Evolutionary conservation across 169 alveolate genomes (phyloP).

Genomic region (Plasmodium adleri): DNA sequence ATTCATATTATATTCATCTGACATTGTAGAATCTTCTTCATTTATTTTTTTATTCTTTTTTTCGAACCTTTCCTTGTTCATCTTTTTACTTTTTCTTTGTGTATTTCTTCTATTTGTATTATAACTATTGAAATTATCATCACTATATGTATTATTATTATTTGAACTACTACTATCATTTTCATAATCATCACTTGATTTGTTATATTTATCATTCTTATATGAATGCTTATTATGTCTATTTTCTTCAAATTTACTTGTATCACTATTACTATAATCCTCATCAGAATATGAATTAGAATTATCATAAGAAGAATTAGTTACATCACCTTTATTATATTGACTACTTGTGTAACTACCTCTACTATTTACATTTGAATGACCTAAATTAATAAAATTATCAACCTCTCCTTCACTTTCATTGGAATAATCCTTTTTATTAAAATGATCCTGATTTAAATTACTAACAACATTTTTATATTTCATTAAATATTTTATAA

Average conservation of each 20-base stretch:
- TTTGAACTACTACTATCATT: neutral
- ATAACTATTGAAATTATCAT: neutral
- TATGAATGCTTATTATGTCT: neutral
- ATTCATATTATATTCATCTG: conserved; percentile 17
- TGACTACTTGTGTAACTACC: too few species aligned
- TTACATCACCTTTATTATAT: too few species aligned
- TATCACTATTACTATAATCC: neutral
- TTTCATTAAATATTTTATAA: conserved; percentile 52
- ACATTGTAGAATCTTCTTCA: neutral
- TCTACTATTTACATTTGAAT: neutral
- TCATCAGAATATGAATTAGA: neutral
- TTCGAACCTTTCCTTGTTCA: neutral
- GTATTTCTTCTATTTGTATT: neutral
- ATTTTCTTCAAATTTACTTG: neutral
- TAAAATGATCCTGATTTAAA: conserved; percentile 34
- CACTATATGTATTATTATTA: neutral
- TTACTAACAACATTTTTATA: conserved; percentile 45
- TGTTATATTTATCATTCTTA: too few species aligned
- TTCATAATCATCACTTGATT: neutral
- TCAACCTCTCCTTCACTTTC: conserved; percentile 35
- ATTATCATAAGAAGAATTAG: too few species aligned
- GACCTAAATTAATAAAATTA: neutral
- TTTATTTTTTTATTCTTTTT: neutral
- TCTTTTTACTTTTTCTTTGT: neutral
- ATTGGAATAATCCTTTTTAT: conserved; percentile 12